Base-by-base conservation (phyloP, 1,139 yeast species). In the Zygosaccharomyces sapae region DNA sequence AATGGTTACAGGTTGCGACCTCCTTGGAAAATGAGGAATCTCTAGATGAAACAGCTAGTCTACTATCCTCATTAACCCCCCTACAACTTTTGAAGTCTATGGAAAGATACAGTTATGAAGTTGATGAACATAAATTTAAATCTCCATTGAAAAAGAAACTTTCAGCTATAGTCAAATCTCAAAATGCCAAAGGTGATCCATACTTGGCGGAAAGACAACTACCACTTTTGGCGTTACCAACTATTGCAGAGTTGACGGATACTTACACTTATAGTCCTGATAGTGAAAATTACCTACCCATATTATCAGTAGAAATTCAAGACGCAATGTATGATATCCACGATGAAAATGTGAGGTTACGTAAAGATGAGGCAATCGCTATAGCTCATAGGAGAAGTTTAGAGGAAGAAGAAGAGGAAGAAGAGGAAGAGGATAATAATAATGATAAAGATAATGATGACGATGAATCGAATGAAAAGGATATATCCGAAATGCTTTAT, bases 1-100 rank as follows among this genome's bases (percentile, higher is more conserved):
- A 92, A 65, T 90, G 95, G 89, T 70, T 90, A 44, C 97, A 92
- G 64, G 84, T 92, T 44, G 79, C 89, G 68, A 80, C 96, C 0
- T 74, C 79, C 33, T 65, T 82, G 38, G 68, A 67, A 16, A 77
- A 76, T 52, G 80, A 78, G 45, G 82, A 72, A 60, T 77, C 72
- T 56, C 75, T 82, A 64, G 77, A 70, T 54, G 77, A 72, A 59
- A 83, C 84, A 45, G 72, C 79, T 50, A 76, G 69, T 52, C 80
- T 75, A 65, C 80, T 75, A 63, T 83, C 73, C 38, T 71, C 73
- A 8, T 70, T 92, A 47, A 84, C 85, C 50, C 83, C 88, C 35
- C 71, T 71, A 38, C 97, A 90, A 60, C 63, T 92, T 46, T 69
- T 81, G 52, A 85, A 85, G 59, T 79, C 82, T 1, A 76, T 83